These are phyloP conservation scores for Nitzschia sp. DNA, from an alignment of 108 stramenopile genomes.

Conservation along the genomic window DNA sequence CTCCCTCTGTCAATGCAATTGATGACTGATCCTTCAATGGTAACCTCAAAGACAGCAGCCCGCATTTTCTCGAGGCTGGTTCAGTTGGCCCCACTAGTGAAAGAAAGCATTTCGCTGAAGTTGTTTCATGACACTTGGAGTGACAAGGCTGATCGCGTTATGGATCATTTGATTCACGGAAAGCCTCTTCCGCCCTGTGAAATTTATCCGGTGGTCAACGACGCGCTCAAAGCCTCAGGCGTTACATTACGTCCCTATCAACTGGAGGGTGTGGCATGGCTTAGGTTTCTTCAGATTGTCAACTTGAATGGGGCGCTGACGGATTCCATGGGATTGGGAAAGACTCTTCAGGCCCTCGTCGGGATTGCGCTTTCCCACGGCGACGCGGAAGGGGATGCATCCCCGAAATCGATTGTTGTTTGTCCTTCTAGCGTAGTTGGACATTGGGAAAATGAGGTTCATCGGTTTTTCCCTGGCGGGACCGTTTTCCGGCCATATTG, in stretches of 20 bases:
- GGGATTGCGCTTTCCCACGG: constrained; percentile 65
- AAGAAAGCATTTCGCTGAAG: constrained; percentile 23
- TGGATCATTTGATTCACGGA: constrained; percentile 87
- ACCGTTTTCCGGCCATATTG: constrained; percentile 53
- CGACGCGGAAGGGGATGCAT: background rate
- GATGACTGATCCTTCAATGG: constrained; percentile 65
- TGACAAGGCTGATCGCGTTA: constrained; percentile 48
- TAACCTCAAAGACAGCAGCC: constrained; percentile 56
- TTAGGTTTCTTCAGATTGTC: constrained; percentile 77
- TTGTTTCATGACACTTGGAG: constrained; percentile 1
- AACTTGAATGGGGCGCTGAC: constrained; percentile 81
- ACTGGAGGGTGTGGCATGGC: constrained; percentile 85
- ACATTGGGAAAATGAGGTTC: constrained; percentile 83
- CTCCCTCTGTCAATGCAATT: constrained; percentile 76
- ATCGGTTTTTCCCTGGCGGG: constrained; percentile 59
- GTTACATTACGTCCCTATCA: constrained; percentile 77
- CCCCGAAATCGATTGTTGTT: constrained; percentile 59
- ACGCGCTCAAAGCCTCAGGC: constrained; percentile 39
- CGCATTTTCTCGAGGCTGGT: constrained; percentile 77
- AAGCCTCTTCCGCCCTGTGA: constrained; percentile 68
- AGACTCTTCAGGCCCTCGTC: constrained; percentile 80
- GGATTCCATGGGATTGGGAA: constrained; percentile 91
- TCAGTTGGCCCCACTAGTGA: constrained; percentile 73
- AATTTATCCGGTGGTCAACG: constrained; percentile 45
- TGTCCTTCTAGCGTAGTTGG: constrained; percentile 86